Base-by-base conservation (phyloP, 495 filamentous ascomycete species). In the Penicillium ucsense region DNA sequence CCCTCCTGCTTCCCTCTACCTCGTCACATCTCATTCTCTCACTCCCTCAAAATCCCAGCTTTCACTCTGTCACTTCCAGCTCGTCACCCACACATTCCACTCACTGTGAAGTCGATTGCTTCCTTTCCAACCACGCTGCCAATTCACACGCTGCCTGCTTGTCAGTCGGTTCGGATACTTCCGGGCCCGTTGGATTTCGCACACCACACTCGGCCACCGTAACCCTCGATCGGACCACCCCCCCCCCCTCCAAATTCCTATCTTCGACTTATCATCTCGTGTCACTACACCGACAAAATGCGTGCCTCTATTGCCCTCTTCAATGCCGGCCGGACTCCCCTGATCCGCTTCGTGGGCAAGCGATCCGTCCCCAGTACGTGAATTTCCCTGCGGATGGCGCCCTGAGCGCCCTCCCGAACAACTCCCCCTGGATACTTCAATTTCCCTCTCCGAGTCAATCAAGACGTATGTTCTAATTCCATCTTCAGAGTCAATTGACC, bases 301-400 rank as follows among this genome's bases (percentile, higher is more conserved):
- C 81, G 75, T 59, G 71, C 79, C 49, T 85, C 88, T 49, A 70
- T 72, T 57, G 76, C 70, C 54, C 75, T 91, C 48, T 78, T 82
- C 57, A 79, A 80, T 63, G 81, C 80, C 55, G 77, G 80, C 54
- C 83, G 87, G 51, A 84, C 78, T 36, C 88, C 88, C 44, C 70
- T 94, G 66, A 98, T 98, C 61, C 82, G 83, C 52, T 98, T 98
- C 73, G 53, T 97, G 39, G 92, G 92, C 62, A 92, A 89, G 75
- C 84, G 92, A 47, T 74, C 82, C 28, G 72, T 80, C 52, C 91
- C 90, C 55, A 67, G 91, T 95, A 76, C 42, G 85, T 76, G n/a
- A 43, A 31, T n/a, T 33, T 28, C 41, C 28, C 20, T 20, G 20
- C 20, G 20, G 20, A 20, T 20, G 20, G 20, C 20, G n/a, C n/a